A percentile compares a stretch with the other conserved stretches of the same genome.
Evolutionary conservation across 768 basidiomycete species (phyloP).

Genomic region (Phanerodontia chrysosporium): DNA sequence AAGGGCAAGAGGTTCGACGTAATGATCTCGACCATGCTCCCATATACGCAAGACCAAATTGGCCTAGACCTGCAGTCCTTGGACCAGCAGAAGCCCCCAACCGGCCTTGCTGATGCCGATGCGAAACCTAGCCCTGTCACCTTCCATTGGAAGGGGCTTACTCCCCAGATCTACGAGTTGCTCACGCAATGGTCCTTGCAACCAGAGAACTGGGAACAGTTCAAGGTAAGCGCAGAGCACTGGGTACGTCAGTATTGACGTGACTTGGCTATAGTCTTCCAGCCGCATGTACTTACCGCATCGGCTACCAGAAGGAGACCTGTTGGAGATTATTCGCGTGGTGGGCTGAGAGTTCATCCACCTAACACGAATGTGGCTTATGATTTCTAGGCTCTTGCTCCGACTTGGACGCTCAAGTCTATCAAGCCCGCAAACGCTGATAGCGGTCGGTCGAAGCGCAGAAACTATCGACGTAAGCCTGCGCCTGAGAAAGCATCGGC

Average conservation of each 20-base stretch:
- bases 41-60: background rate
- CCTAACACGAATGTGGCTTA: background rate
- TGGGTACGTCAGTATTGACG: background rate
- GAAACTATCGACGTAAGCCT: conserved; percentile 26
- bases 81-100: background rate
- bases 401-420: conserved; percentile 49
- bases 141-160: background rate
- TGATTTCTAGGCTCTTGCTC: conserved; percentile 24
- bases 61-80: background rate
- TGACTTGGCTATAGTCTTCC: background rate
- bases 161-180: background rate
- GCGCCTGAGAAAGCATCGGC: background rate
- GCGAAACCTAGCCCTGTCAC: background rate
- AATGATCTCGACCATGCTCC: conserved; percentile 9
- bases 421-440: conserved; percentile 49
- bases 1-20: conserved; percentile 7
- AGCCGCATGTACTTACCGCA: conserved; percentile 49
- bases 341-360: conserved; percentile 40
- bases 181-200: background rate
- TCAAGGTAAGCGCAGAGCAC: background rate
- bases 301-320: conserved; percentile 48
- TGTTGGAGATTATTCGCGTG: conserved; percentile 55
- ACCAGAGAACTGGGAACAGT: background rate
- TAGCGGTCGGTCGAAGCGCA: conserved; percentile 32
- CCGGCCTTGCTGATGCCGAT: background rate